Base-by-base conservation (phyloP, 352 stramenopile species). In the Aphanomyces cochlioides region DNA sequence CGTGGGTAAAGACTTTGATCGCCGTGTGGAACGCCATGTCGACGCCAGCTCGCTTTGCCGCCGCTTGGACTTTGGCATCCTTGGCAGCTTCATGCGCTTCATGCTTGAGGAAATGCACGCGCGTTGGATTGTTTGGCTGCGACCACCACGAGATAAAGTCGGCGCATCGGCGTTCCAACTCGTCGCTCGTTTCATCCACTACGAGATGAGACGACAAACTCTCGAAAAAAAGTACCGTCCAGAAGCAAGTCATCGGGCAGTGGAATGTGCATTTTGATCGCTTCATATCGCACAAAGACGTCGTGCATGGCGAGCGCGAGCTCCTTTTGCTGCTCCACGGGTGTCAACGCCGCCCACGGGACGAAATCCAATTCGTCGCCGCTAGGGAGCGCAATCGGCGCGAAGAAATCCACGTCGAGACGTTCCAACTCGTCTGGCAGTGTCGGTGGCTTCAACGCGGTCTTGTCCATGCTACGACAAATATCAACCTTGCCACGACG, bases 301-400 rank as follows among this genome's bases (percentile, higher is more conserved):
- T 67, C 59, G 15, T 38, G 28, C 59, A 67, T 56, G 19, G 59
- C 59, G 59, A 67, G 40, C 41, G 59, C 59, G 28, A 67, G 59
- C n/a, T 67, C 59, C 4, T 67, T 67, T 36, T 67, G 38, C 21
- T 67, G 59, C 43, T 54, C 59, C 19, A 56, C 43, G 6, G 38
- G 2, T 2, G 5, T 56, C 40, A 67, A 36, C 39, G 39, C 39
- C 21, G 54, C 59, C 59, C 59, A 67, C 1, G 59, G 59, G 7
- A 67, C 59, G 56, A 67, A 67, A 13, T 67, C 59, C n/a, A 67
- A 28, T 3, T 12, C 15, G 19, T 48, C 19, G 5, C 59, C 59
- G 43, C 48, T 37, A 4, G 59, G 59, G 4, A 67, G 59, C 12
- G 21, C 59, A 15, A 67, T 67, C 38, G 39, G 38, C 8, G 41